Evolutionary conservation across 495 filamentous ascomycete species (phyloP).

Genomic region (Podospora pseudocomata): DNA sequence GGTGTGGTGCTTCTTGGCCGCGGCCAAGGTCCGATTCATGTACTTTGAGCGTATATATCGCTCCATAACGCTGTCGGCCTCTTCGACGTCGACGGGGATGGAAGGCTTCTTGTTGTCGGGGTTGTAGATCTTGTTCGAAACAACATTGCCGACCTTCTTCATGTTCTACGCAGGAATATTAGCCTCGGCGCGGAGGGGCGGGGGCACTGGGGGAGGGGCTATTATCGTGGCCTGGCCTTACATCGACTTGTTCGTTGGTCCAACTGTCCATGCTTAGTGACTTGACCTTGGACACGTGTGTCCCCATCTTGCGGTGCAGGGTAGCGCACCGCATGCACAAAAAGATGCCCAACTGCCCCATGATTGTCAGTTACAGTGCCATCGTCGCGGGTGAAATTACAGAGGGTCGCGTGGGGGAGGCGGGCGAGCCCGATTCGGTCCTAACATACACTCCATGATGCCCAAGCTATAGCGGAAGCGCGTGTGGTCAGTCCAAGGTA

Average conservation of each 20-base stretch:
- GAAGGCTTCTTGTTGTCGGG: slow-evolving; percentile 74
- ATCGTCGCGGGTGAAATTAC: not conserved
- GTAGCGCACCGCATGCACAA: slow-evolving; percentile 96
- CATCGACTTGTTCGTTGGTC: slow-evolving; percentile 93
- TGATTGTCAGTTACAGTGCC: slow-evolving; percentile 18
- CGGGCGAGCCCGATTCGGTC: not conserved
- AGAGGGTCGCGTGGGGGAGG: not conserved
- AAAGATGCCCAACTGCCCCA: slow-evolving; percentile 79
- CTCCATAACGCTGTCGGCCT: slow-evolving; percentile 89
- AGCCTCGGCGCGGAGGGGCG: slow-evolving; percentile 14
- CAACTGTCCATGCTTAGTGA: slow-evolving; percentile 97
- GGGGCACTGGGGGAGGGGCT: not conserved
- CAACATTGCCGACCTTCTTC: slow-evolving; percentile 81
- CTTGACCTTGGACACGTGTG: slow-evolving; percentile 97
- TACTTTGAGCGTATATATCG: slow-evolving; percentile 94
- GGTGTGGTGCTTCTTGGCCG: slow-evolving; percentile 40
- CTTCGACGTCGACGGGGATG: slow-evolving; percentile 83
- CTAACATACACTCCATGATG: slow-evolving; percentile 90
- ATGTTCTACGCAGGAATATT: slow-evolving; percentile 61
- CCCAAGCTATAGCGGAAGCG: slow-evolving; percentile 68
- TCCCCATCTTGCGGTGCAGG: slow-evolving; percentile 93
- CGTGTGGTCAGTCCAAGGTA: slow-evolving; percentile 20
- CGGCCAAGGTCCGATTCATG: slow-evolving; percentile 48
- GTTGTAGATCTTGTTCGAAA: slow-evolving; percentile 85
- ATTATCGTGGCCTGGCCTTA: slow-evolving; percentile 42